phyloP scores from a whole-genome alignment of 2,329 filamentous ascomycete species.

The Xylariaceae sp. region DNA sequence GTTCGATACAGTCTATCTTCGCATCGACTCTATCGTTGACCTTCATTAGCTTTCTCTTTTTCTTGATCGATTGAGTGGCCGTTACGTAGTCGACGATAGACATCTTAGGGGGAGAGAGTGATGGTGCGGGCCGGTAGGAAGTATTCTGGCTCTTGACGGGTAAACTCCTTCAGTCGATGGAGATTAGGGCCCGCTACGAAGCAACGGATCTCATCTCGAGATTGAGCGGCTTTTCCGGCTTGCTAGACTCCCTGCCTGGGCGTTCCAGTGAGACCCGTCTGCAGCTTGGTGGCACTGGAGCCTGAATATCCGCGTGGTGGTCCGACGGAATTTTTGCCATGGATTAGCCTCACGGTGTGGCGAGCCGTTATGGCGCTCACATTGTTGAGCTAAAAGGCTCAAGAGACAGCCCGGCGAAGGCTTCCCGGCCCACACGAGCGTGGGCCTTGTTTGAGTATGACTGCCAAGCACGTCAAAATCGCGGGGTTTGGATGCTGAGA shows the following conservation, averaged over 20 bases:
- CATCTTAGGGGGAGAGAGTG: neutral
- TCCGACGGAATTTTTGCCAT: neutral
- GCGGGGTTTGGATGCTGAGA: neutral
- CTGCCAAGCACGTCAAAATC: neutral
- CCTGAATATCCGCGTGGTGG: neutral
- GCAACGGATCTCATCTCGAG: neutral
- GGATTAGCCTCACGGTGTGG: neutral
- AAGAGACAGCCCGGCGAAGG: neutral
- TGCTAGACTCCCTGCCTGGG: neutral
- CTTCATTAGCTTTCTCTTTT: neutral
- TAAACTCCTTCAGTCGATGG: neutral
- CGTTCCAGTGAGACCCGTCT: neutral
- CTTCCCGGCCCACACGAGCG: neutral
- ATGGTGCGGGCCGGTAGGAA: neutral
- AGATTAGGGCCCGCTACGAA: neutral
- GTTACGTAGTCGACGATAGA: neutral
- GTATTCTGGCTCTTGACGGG: neutral
- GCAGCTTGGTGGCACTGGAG: neutral
- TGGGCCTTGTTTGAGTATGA: neutral
- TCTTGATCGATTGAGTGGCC: neutral
- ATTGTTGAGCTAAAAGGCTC: neutral
- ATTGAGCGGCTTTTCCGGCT: neutral
- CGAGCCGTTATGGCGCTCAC: neutral
- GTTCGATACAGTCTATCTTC: neutral
- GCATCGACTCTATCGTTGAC: neutral